A percentile compares a stretch with the other conserved stretches of the same genome.
phyloP scores from a whole-genome alignment of 495 filamentous ascomycete species.

The Talaromyces stipitatus region DNA sequence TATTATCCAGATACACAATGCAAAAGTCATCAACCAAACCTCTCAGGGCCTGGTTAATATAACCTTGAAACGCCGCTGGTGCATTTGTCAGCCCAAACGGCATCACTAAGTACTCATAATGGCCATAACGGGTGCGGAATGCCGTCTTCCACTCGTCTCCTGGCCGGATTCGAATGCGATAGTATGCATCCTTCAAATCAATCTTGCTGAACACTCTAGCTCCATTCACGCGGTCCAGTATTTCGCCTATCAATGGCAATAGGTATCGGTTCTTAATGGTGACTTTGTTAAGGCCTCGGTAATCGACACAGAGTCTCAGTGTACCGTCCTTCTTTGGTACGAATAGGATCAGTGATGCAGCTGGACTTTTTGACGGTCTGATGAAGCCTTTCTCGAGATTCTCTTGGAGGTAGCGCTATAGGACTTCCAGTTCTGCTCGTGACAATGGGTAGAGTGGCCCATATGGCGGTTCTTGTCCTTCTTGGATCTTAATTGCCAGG shows the following conservation, averaged over 20 bases:
- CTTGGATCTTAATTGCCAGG: no score
- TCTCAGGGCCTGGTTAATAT: constrained; percentile 5
- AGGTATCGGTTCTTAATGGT: constrained; percentile 8
- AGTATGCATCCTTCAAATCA: no score
- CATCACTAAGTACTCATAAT: constrained; percentile 10
- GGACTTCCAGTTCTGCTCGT: no score
- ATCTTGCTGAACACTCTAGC: no score
- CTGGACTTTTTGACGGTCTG: no score
- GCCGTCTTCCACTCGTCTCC: constrained; percentile 5
- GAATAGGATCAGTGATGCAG: constrained; percentile 6
- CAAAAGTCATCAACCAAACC: constrained; percentile 1
- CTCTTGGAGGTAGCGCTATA: no score
- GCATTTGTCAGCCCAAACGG: constrained; percentile 11
- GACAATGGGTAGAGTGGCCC: no score
- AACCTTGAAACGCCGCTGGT: not conserved
- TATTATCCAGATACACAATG: not conserved
- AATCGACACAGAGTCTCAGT: constrained; percentile 8
- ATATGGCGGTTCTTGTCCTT: no score
- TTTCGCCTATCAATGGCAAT: not conserved
- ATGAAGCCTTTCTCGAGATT: no score
- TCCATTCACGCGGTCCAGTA: no score
- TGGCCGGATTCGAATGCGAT: no score
- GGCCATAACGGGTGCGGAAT: constrained; percentile 1
- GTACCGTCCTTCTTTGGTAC: constrained; percentile 1
- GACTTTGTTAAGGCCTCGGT: constrained; percentile 12